Base-by-base conservation (phyloP, 2,329 filamentous ascomycete species). In the Aciculosporium take region DNA sequence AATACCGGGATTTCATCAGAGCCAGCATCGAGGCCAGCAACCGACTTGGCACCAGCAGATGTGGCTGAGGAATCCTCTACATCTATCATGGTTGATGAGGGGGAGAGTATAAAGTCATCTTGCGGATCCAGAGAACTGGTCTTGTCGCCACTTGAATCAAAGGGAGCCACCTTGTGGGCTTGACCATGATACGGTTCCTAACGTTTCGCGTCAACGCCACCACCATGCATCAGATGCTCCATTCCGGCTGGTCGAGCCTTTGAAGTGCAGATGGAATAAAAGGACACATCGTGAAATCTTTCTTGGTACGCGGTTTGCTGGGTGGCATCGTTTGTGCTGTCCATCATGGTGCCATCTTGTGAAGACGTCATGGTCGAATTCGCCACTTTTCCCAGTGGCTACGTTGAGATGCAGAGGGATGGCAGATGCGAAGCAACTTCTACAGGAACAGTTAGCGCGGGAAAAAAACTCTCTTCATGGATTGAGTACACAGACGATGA, bases 221-320 rank as follows among this genome's bases (percentile, higher is more conserved):
- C 41, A 17, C 47, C 38, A 24, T 49, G 39, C 5, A 45, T 37
- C 1, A 44, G 40, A 25, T 50, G 35, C 13, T 48, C 31, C 5
- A 49, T 45, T 29, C 48, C 52, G 3, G 48, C 48, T 12, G 57
- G 55, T 4, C 49, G 51, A 24, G 53, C 46, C 27, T 60, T 58
- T 13, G 49, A 49, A 8, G 45, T 41, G 23, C 44, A 48, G 31
- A 42, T 49, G 21, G 55, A 51, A 5, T 49, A 53, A n/a, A 41
- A 39, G 17, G 46, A 43, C 10, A 17, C 12, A 28, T 28, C 9
- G 5, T 21, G 15, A 5, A 23, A n/a, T 27, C 4, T 15, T 29
- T 12, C 28, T 24, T 23, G 24, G 15, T 24, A 18, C 46, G 50
- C 20, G 48, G 48, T 23, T 3, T 52, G 51, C 8, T 52, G 45